These are phyloP conservation scores for Phoenix dactylifera DNA, from an alignment of 176 grass and related monocot species.

Conservation along the genomic window DNA sequence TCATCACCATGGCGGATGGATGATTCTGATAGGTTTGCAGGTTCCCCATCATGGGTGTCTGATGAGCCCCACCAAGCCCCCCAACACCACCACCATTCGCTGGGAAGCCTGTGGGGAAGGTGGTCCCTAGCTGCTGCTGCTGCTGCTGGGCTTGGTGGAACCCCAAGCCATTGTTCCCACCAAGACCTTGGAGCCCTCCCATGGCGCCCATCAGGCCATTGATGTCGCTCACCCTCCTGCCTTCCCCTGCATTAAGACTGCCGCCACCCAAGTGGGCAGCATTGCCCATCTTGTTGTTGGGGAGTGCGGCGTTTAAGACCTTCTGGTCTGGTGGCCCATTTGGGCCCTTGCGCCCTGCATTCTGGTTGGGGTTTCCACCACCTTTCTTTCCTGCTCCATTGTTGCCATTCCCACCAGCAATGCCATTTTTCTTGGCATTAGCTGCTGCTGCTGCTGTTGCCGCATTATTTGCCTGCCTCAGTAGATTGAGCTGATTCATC, in stretches of 20 bases:
- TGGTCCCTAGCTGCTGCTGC: background rate
- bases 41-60: constrained; percentile 47
- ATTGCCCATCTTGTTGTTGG: constrained; percentile 39
- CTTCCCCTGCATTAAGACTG: no score
- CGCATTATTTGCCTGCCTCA: constrained; percentile 25
- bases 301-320: constrained; percentile 30
- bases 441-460: background rate
- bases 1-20: constrained; percentile 43
- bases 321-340: constrained; percentile 26
- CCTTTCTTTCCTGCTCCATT: no score
- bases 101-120: constrained; percentile 34
- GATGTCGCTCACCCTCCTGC: constrained; percentile 4
- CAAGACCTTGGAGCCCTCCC: constrained; percentile 11
- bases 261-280: constrained; percentile 9
- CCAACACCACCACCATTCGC: constrained; percentile 2
- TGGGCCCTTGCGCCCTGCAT: constrained; percentile 9
- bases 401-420: constrained; percentile 19
- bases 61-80: constrained; percentile 31
- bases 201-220: constrained; percentile 45
- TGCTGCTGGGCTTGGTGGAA: background rate
- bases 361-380: constrained; percentile 20
- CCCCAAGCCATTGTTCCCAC: background rate
- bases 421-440: constrained; percentile 33
- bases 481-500: constrained; percentile 66
- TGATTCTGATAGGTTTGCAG: constrained; percentile 66